Evolutionary conservation across 441 rosid species (phyloP).

Genomic region (Breynia disticha): DNA sequence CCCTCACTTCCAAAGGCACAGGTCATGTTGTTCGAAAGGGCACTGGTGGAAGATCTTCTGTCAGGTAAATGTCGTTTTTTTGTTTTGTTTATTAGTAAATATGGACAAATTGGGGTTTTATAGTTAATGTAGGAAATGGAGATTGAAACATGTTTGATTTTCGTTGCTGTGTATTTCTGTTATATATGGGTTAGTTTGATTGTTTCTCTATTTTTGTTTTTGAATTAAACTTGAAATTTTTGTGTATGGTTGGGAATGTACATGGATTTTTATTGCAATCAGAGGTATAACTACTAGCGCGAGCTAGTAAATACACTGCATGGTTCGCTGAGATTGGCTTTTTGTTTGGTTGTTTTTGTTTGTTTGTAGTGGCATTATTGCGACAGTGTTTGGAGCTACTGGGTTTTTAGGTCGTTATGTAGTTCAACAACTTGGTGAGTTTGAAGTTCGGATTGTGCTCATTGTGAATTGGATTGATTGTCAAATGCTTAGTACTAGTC

Average conservation of each 20-base stretch:
- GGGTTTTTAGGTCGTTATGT: constrained; percentile 98
- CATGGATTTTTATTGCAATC: too few species aligned
- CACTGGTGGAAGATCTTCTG: constrained; percentile 98
- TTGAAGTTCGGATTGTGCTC: neutral
- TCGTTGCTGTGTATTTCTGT: too few species aligned
- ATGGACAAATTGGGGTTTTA: neutral
- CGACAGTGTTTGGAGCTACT: constrained; percentile 97
- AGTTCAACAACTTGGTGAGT: constrained; percentile 97
- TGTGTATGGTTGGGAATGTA: too few species aligned
- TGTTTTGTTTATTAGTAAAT: neutral
- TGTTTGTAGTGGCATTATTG: constrained; percentile 85
- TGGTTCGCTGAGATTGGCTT: neutral
- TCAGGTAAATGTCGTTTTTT: constrained; percentile 40
- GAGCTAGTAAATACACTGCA: too few species aligned
- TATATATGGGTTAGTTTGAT: too few species aligned
- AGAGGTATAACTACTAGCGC: too few species aligned
- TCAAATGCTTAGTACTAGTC: neutral
- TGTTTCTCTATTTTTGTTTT: too few species aligned
- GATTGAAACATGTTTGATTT: too few species aligned
- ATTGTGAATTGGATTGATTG: neutral
- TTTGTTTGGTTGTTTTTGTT: neutral
- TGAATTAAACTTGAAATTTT: too few species aligned
- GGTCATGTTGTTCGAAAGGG: constrained; percentile 96
- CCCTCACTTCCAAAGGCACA: constrained; percentile 50
- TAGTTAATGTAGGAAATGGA: too few species aligned